phyloP scores from a whole-genome alignment of 768 basidiomycete species.

The Dentipellis sp. region DNA sequence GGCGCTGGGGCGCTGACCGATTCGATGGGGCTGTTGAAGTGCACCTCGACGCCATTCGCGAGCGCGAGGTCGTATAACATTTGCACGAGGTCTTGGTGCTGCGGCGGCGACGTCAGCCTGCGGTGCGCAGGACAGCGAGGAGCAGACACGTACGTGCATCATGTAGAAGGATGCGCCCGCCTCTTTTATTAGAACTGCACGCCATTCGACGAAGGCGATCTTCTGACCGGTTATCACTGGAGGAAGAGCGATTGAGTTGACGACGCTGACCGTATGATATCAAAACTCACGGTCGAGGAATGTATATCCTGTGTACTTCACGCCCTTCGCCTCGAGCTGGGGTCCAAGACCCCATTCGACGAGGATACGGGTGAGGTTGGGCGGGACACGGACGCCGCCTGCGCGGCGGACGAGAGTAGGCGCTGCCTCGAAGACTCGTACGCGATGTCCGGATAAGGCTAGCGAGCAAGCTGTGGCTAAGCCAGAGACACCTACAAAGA shows the following conservation, averaged over 20 bases:
- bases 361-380: slow-evolving; percentile 9
- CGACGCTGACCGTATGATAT: background rate
- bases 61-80: slow-evolving; percentile 8
- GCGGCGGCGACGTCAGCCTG: background rate
- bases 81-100: slow-evolving; percentile 8
- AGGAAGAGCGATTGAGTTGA: background rate
- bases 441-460: slow-evolving; percentile 11
- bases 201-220: slow-evolving; percentile 5
- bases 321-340: slow-evolving; percentile 4
- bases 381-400: slow-evolving; percentile 10
- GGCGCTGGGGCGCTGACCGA: background rate
- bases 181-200: slow-evolving; percentile 5
- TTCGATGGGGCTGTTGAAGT: slow-evolving; percentile 3
- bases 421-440: slow-evolving; percentile 9
- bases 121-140: background rate
- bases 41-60: slow-evolving; percentile 8
- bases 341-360: slow-evolving; percentile 11
- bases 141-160: slow-evolving; percentile 9
- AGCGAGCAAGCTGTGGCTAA: slow-evolving; percentile 11
- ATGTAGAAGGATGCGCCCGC: slow-evolving; percentile 8
- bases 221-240: slow-evolving; percentile 10
- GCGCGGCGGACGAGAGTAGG: background rate
- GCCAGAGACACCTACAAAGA: slow-evolving; percentile 8
- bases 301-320: background rate
- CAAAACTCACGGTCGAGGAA: slow-evolving; percentile 8